Base-by-base conservation (phyloP, 768 basidiomycete species). In the Lentinula raphanica region DNA sequence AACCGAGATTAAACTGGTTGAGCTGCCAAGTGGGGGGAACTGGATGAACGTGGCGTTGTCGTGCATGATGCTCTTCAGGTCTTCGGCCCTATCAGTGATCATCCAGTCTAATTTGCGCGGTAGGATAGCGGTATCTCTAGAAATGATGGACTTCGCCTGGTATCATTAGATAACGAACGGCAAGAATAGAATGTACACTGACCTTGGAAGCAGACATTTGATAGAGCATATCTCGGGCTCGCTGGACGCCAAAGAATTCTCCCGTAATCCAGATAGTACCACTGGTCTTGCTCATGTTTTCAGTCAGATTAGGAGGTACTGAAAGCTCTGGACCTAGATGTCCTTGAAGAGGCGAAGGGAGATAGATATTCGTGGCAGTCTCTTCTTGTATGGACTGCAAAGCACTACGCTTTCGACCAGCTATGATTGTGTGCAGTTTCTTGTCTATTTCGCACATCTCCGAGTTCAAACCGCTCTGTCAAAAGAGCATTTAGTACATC, bases 21-120 rank as follows among this genome's bases (percentile, higher is more conserved):
- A 92, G 62, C 91, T 92, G 21, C 96, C 96, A 32, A 98, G 84
- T 32, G 92, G 81, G 12, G 96, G 94, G 65, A 97, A 92, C 66
- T 94, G 90, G 61, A 99, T 90, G 69, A 90, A 98, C 4, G 95
- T 96, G 6, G 92, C 94, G 62, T 98, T 98, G 75, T 99, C 96
- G 64, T 83, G 86, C 94, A 97, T 98, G 68, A 94, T 83, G 4
- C 86, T 79, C 72, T 87, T 93, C 66, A 99, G 76, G 62, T 98
- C 96, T 28, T 98, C 95, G 11, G 89, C 77, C n/a, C 91, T 86
- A 71, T 99, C 93, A n/a, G 90, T 92, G 56, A 97, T 84, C 84
- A 99, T 89, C 95, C 96, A 98, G 67, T 99, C 96, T 60, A 99
- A 79, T 71, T 99, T 99, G 61, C 96, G 88, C 58, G 96, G 96